phyloP scores from a whole-genome alignment of 2,329 filamentous ascomycete genomes.

The Pestalotiopsis sp. region DNA sequence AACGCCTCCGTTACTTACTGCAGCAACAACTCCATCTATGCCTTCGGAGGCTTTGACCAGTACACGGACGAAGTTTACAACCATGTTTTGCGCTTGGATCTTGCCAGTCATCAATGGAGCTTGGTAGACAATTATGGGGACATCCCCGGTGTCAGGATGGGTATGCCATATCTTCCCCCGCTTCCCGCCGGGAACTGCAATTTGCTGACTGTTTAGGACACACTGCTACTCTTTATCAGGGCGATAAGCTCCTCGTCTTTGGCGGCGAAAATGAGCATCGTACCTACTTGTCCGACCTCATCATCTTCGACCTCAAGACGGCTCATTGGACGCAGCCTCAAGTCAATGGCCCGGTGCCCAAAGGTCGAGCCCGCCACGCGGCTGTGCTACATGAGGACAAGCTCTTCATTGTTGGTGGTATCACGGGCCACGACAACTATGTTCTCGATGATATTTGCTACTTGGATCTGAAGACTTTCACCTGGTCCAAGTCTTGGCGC shows the following conservation, averaged over 20 bases:
- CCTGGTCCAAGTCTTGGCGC: slow-evolving; percentile 94
- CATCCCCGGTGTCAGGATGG: slow-evolving; percentile 96
- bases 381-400: slow-evolving; percentile 96
- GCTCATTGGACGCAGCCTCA: slow-evolving; percentile 95
- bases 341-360: slow-evolving; percentile 80
- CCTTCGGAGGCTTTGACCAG: slow-evolving; percentile 97
- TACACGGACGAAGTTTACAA: slow-evolving; percentile 99
- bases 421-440: slow-evolving; percentile 88
- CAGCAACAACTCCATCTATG: slow-evolving; percentile 95
- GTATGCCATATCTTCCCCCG: slow-evolving; percentile 49
- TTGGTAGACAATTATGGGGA: slow-evolving; percentile 98
- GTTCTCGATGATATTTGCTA: slow-evolving; percentile 97
- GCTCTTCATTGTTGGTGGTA: slow-evolving; percentile 92
- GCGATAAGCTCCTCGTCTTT: slow-evolving; percentile 94
- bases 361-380: slow-evolving; percentile 89
- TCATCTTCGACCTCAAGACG: slow-evolving; percentile 92
- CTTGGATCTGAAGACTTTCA: slow-evolving; percentile 94
- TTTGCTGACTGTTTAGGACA: slow-evolving; percentile 62
- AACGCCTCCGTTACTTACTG: slow-evolving; percentile 99
- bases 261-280: slow-evolving; percentile 98
- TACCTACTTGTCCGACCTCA: slow-evolving; percentile 92
- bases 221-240: slow-evolving; percentile 91
- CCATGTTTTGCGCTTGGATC: slow-evolving; percentile 87
- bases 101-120: slow-evolving; percentile 88
- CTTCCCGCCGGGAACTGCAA: neutral